These are phyloP conservation scores for Fusarium hostae DNA, from an alignment of 2,329 filamentous ascomycete species.

Conservation along the genomic window DNA sequence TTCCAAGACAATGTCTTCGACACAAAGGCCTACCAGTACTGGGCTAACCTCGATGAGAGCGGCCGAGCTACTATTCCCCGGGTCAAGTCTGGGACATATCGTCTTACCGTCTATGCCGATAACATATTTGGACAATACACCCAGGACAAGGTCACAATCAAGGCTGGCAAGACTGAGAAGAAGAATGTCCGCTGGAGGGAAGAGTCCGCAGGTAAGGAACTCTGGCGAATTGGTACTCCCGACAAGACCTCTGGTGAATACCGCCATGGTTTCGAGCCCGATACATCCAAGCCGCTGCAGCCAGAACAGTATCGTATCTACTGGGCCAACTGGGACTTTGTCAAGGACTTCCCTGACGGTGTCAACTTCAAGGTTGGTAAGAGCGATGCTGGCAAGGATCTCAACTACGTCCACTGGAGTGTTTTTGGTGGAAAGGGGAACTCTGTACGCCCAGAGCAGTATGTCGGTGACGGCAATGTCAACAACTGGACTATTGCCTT, in stretches of 20 bases:
- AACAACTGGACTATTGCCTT: constrained; percentile 71
- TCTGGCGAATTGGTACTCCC: constrained; percentile 72
- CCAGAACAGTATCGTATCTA: constrained; percentile 71
- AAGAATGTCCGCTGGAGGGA: constrained; percentile 60
- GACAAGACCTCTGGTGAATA: constrained; percentile 71
- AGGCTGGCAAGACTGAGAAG: constrained; percentile 50
- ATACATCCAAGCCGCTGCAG: constrained; percentile 59
- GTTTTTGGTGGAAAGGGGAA: constrained; percentile 69
- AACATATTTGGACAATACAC: constrained; percentile 70
- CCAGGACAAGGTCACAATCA: constrained; percentile 61
- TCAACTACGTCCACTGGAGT: constrained; percentile 75
- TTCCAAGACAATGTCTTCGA: constrained; percentile 60
- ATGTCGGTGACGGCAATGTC: constrained; percentile 56
- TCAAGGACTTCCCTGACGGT: constrained; percentile 67
- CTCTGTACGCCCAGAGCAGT: constrained; percentile 55
- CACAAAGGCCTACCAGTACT: constrained; percentile 69
- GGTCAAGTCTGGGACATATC: constrained; percentile 69
- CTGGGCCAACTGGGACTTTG: constrained; percentile 70
- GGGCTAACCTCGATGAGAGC: constrained; percentile 61
- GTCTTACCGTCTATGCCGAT: constrained; percentile 71
- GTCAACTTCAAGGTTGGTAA: constrained; percentile 67
- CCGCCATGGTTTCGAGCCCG: constrained; percentile 64
- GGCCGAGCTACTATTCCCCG: constrained; percentile 63
- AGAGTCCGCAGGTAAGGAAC: constrained; percentile 66
- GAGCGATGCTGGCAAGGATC: constrained; percentile 59